phyloP scores from a whole-genome alignment of 2,329 filamentous ascomycete species.

The Paraphaeosphaeria sporulosa region DNA sequence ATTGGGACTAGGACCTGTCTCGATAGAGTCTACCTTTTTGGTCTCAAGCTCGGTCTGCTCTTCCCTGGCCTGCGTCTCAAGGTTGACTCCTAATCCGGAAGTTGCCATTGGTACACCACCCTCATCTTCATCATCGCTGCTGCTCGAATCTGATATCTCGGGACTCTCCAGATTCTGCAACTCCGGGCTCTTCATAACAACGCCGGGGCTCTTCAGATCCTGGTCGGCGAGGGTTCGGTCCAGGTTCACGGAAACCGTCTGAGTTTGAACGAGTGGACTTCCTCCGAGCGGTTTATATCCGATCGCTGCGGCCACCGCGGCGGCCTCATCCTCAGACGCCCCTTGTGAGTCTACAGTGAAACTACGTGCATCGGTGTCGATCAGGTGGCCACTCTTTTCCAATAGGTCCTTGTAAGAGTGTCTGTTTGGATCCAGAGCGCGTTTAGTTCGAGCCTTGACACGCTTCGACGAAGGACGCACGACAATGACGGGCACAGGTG shows the following conservation, averaged over 20 bases:
- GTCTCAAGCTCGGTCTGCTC: background rate
- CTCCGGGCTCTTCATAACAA: conserved; percentile 52
- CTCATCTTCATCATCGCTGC: conserved; percentile 43
- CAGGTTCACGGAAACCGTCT: conserved; percentile 32
- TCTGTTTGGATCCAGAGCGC: conserved; percentile 76
- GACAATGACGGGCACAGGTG: conserved; percentile 90
- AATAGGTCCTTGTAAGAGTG: conserved; percentile 82
- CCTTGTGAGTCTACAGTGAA: conserved; percentile 47
- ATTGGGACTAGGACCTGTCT: background rate
- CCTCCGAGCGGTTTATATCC: conserved; percentile 48
- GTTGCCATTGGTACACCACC: conserved; percentile 30
- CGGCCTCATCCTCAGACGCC: conserved; percentile 55
- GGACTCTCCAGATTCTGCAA: conserved; percentile 51
- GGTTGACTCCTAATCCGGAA: background rate
- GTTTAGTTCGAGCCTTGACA: conserved; percentile 87
- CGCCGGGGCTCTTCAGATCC: conserved; percentile 40
- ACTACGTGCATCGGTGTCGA: conserved; percentile 57
- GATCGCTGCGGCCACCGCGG: conserved; percentile 59
- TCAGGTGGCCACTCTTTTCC: conserved; percentile 67
- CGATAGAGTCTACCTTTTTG: background rate
- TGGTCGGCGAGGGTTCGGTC: conserved; percentile 28
- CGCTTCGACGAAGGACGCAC: conserved; percentile 87
- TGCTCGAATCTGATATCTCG: conserved; percentile 44
- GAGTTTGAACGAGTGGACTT: conserved; percentile 40
- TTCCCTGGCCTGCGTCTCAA: background rate